phyloP scores from a whole-genome alignment of 495 filamentous ascomycete species.

The Penicillium odoratum region DNA sequence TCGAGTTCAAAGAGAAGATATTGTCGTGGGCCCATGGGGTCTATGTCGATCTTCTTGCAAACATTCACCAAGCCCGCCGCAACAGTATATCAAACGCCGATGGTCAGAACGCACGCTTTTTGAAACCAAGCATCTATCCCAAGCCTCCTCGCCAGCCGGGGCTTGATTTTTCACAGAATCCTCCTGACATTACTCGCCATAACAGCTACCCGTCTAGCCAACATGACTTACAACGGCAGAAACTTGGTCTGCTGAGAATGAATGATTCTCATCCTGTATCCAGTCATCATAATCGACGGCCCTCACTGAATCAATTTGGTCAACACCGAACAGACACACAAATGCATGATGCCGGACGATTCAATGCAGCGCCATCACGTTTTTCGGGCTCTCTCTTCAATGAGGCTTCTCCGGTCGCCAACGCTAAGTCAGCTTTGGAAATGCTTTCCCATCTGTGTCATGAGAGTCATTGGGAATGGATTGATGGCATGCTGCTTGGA shows the following conservation, averaged over 20 bases:
- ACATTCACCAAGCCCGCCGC: slow-evolving; percentile 63
- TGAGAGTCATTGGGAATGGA: slow-evolving; percentile 89
- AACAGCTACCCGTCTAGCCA: slow-evolving; percentile 45
- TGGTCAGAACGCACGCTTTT: slow-evolving; percentile 34
- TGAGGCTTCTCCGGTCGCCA: slow-evolving; percentile 36
- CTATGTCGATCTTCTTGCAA: slow-evolving; percentile 82
- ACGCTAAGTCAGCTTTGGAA: slow-evolving; percentile 71
- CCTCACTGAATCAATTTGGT: slow-evolving; percentile 30
- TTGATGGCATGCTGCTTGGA: slow-evolving; percentile 90
- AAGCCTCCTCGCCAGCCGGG: slow-evolving; percentile 58
- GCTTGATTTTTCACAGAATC: slow-evolving; percentile 40
- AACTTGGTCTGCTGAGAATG: slow-evolving; percentile 15
- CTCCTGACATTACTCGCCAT: slow-evolving; percentile 36
- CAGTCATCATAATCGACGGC: slow-evolving; percentile 27
- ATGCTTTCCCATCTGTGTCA: slow-evolving; percentile 79
- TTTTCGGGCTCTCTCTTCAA: slow-evolving; percentile 33
- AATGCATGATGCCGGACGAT: slow-evolving; percentile 34
- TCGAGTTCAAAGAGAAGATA: slow-evolving; percentile 75
- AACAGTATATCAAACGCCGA: slow-evolving; percentile 41
- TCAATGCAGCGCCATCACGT: slow-evolving; percentile 36
- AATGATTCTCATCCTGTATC: slow-evolving; percentile 15
- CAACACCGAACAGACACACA: slow-evolving; percentile 30
- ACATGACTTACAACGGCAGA: slow-evolving; percentile 34
- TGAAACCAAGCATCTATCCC: slow-evolving; percentile 62
- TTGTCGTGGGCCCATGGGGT: slow-evolving; percentile 83